phyloP scores from a whole-genome alignment of 371 early-diverging fungal genomes.

The Apophysomyces sp. region DNA sequence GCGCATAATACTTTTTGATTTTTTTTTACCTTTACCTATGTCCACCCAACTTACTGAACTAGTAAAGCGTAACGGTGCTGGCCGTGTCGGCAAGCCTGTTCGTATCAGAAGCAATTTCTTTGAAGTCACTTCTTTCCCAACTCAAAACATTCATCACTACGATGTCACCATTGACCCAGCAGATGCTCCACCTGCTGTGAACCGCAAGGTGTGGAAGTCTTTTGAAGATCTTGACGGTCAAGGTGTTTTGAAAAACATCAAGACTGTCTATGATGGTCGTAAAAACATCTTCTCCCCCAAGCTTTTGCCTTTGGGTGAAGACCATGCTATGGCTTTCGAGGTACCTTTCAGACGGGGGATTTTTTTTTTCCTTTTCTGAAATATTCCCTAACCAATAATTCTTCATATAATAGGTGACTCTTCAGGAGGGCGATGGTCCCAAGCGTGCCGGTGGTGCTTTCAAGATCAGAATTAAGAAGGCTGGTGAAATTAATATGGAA shows the following conservation, averaged over 20 bases:
- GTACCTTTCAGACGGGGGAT: constrained; percentile 21
- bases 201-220: constrained; percentile 47
- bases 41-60: constrained; percentile 20
- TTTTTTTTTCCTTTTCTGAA: constrained; percentile 2
- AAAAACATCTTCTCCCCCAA: constrained; percentile 47
- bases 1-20: background rate
- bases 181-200: constrained; percentile 41
- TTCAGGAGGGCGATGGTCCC: constrained; percentile 36
- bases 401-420: constrained; percentile 27
- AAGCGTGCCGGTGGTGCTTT: constrained; percentile 33
- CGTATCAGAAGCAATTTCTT: constrained; percentile 31
- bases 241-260: constrained; percentile 26
- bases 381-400: background rate
- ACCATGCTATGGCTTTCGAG: constrained; percentile 34
- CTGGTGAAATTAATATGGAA: constrained; percentile 56
- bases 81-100: constrained; percentile 18
- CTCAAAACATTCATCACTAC: constrained; percentile 17
- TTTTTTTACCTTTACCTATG: constrained; percentile 4
- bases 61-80: constrained; percentile 21
- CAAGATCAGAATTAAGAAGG: constrained; percentile 56
- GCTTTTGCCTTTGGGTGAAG: constrained; percentile 32
- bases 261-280: constrained; percentile 54
- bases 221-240: constrained; percentile 36
- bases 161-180: constrained; percentile 33
- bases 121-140: constrained; percentile 17